Percentiles rank a stretch among this genome's conserved stretches.
Evolutionary conservation across 768 basidiomycete species (phyloP).

Genomic region (Amanita jacksonii): DNA sequence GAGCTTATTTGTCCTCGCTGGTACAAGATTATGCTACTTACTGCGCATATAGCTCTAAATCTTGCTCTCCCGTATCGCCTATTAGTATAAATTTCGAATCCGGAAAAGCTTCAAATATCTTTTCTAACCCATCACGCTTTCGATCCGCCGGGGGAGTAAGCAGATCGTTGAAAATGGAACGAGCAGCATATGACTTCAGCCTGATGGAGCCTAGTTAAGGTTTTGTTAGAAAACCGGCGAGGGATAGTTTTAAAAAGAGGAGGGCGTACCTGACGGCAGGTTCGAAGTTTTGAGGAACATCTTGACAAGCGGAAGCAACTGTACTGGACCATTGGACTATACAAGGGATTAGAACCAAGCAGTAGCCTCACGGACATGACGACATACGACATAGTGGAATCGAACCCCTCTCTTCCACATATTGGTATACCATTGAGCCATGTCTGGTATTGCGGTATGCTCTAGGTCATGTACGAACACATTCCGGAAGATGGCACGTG

Average conservation of each 20-base stretch:
- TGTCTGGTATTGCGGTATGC: conserved; percentile 73
- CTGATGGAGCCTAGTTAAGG: conserved; percentile 55
- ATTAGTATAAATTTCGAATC: conserved; percentile 73
- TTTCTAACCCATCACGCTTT: conserved; percentile 74
- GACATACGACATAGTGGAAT: conserved; percentile 84
- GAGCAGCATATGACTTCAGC: conserved; percentile 78
- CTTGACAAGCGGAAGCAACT: conserved; percentile 68
- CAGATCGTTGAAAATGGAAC: conserved; percentile 75
- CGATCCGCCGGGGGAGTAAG: conserved; percentile 74
- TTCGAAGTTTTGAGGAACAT: conserved; percentile 65
- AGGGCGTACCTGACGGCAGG: conserved; percentile 49
- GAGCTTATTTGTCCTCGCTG: not conserved
- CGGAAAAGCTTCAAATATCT: conserved; percentile 67
- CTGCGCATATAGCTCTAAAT: conserved; percentile 83
- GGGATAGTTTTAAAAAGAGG: conserved; percentile 3
- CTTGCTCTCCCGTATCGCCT: conserved; percentile 93
- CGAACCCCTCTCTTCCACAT: conserved; percentile 66
- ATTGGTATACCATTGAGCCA: conserved; percentile 66
- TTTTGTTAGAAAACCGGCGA: too few relatives aligned
- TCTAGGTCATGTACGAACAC: conserved; percentile 83
- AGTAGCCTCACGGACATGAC: not conserved
- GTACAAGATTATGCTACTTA: conserved; percentile 17
- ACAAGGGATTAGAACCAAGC: not conserved
- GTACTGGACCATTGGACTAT: conserved; percentile 84
- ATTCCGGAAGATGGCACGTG: conserved; percentile 77